A percentile compares a stretch with the other conserved stretches of the same genome.
phyloP scores from a whole-genome alignment of 129 eudicot genomes.

The Centrapalus pauciflorus region DNA sequence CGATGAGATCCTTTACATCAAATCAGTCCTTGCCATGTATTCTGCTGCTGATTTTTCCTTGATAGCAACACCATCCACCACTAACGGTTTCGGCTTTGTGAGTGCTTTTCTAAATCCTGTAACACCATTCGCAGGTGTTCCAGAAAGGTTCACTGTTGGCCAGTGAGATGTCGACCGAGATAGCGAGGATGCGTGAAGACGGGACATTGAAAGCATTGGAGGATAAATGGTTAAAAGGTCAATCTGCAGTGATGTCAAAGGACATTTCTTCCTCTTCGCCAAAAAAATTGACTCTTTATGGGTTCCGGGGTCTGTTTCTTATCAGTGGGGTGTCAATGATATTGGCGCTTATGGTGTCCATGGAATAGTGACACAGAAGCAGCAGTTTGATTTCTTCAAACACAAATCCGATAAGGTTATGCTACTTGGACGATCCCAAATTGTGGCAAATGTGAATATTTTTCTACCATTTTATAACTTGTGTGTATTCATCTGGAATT shows the following conservation, averaged over 20 bases:
- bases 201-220: slow-evolving; percentile 23
- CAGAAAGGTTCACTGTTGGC: slow-evolving; percentile 27
- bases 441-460: too few relatives aligned
- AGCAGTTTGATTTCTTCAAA: background rate
- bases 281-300: background rate
- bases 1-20: slow-evolving; percentile 38
- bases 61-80: background rate
- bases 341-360: slow-evolving; percentile 7
- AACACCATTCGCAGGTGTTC: slow-evolving; percentile 13
- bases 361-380: too few relatives aligned
- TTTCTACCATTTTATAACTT: too few relatives aligned
- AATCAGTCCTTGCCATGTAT: slow-evolving; percentile 1
- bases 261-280: too few relatives aligned
- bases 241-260: background rate
- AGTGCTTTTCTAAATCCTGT: background rate
- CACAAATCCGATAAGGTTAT: background rate
- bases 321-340: background rate
- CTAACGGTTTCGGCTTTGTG: slow-evolving; percentile 30
- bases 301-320: background rate
- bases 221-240: slow-evolving; percentile 17
- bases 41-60: background rate
- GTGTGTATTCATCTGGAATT: too few relatives aligned
- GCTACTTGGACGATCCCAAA: background rate
- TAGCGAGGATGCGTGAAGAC: slow-evolving; percentile 23
- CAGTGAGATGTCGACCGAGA: slow-evolving; percentile 18